Evolutionary conservation across 148 eudicot species (phyloP), one percentile per base, ranked within the genome.

Genomic region (Tetragonia tetragonoides): DNA sequence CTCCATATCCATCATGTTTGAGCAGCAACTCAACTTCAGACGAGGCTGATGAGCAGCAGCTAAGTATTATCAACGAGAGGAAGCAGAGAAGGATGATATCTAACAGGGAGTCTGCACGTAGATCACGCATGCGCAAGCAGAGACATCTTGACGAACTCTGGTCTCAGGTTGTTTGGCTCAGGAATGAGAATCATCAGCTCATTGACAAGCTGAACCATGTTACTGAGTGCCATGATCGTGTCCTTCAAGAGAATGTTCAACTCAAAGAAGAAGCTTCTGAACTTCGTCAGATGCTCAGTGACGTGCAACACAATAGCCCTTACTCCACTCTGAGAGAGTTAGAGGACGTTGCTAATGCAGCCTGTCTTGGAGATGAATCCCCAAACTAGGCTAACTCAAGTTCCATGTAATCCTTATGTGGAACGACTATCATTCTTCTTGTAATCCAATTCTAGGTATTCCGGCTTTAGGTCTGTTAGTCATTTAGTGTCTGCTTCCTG

Each of bases 101-200:
- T 46, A 94, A 94, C 78, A 78, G 98, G 72, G 98, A 94, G 74
- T 94, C 98, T 69, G 98, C 98, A 38, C 87, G 98, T 39, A 66
- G 98, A 68, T 94, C 97, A 73, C 93, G 98, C 64, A 92, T 94
- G 97, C 97, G 98, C 72, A 94, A 94, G 82, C 98, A 94, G 75
- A 92, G 87, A 81, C 97, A 94, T 80, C 85, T 92, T 68, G 93
- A 94, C 39, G 97, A 94, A 78, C 93, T 94, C 12, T 89, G 98
- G 93, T 88, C 97, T 17, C 98, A 90, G 80, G 93, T 90, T 54
- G 75, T 89, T 40, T 90, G 91, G 90, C 89, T 94, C 60, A 78
- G 94, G 40, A 89, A 90, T 16, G 97, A 94, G 86, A 94, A 94
- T 61, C 89, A 84, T 64, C 91, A 89, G 57, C 94, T 94, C 59